A percentile compares a stretch with the other conserved stretches of the same genome.
Conservation (phyloP, 75 land plant species). For the Pinus tabuliformis region DNA sequence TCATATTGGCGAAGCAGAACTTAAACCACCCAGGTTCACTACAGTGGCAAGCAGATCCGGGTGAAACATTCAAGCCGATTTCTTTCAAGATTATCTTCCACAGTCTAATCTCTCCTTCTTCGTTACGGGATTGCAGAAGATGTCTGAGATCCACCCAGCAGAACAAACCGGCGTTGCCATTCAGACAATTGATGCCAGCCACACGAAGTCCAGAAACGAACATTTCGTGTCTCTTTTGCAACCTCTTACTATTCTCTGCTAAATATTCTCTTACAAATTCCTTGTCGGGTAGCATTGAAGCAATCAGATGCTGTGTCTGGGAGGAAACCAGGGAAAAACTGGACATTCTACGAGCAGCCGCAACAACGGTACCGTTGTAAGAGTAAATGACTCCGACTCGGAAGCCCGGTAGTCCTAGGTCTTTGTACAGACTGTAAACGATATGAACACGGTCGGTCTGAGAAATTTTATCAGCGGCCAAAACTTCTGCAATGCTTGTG, state of each 20-base stretch:
- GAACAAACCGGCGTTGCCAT: slow-evolving; percentile 68
- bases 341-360: slow-evolving; percentile 35
- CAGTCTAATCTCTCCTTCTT: slow-evolving; percentile 61
- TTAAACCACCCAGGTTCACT: slow-evolving; percentile 85
- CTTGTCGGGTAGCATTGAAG: slow-evolving; percentile 44
- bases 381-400: slow-evolving; percentile 56
- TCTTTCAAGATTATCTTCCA: slow-evolving; percentile 64
- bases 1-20: slow-evolving; percentile 72
- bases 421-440: slow-evolving; percentile 64
- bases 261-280: slow-evolving; percentile 29
- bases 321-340: slow-evolving; percentile 59
- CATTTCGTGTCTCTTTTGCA: slow-evolving; percentile 33
- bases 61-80: slow-evolving; percentile 61
- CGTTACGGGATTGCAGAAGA: slow-evolving; percentile 22
- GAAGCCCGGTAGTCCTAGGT: slow-evolving; percentile 61
- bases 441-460: slow-evolving; percentile 33
- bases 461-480: not conserved
- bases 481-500: slow-evolving; percentile 46
- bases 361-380: slow-evolving; percentile 35
- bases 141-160: slow-evolving; percentile 77
- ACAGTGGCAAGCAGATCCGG: slow-evolving; percentile 77
- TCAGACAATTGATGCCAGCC: slow-evolving; percentile 37
- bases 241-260: slow-evolving; percentile 36
- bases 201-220: slow-evolving; percentile 35
- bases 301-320: slow-evolving; percentile 35